Evolutionary conservation across 805 yeast species (phyloP).

Genomic region (Candida verbasci): DNA sequence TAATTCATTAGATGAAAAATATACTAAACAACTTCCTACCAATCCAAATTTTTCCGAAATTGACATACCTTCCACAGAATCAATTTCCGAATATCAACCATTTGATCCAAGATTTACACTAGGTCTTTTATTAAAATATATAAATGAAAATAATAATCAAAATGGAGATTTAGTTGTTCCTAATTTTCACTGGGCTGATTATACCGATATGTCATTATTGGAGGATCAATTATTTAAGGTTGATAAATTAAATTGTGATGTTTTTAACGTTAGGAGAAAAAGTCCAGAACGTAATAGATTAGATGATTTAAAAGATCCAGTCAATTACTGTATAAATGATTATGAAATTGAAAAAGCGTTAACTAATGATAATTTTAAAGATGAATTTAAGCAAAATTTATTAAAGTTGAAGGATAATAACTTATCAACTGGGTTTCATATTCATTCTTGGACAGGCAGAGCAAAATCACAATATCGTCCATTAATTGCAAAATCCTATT

Average conservation of each 20-base stretch:
- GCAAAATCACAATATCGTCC: conserved; percentile 21
- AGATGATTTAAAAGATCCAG: conserved; percentile 13
- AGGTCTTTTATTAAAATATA: conserved; percentile 16
- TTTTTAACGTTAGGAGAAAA: conserved; percentile 15
- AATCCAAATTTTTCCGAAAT: background rate
- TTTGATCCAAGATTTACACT: conserved; percentile 28
- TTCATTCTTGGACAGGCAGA: conserved; percentile 30
- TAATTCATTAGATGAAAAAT: background rate
- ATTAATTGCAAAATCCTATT: conserved; percentile 33
- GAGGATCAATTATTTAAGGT: conserved; percentile 12
- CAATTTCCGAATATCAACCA: conserved; percentile 9
- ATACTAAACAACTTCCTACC: background rate
- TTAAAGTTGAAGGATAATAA: conserved; percentile 6
- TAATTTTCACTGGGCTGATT: conserved; percentile 33
- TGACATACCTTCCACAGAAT: background rate
- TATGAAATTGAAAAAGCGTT: conserved; percentile 12
- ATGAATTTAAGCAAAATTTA: conserved; percentile 1
- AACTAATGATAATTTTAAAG: background rate
- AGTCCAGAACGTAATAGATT: conserved; percentile 9
- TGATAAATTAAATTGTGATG: conserved; percentile 15
- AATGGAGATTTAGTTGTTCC: conserved; percentile 11
- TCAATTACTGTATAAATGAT: conserved; percentile 22
- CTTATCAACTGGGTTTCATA: conserved; percentile 35
- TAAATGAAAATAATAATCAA: conserved; percentile 11
- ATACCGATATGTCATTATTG: conserved; percentile 19